These are phyloP conservation scores for Macroventuria anomochaeta DNA, from an alignment of 2,329 filamentous ascomycete genomes.

Conservation along the genomic window DNA sequence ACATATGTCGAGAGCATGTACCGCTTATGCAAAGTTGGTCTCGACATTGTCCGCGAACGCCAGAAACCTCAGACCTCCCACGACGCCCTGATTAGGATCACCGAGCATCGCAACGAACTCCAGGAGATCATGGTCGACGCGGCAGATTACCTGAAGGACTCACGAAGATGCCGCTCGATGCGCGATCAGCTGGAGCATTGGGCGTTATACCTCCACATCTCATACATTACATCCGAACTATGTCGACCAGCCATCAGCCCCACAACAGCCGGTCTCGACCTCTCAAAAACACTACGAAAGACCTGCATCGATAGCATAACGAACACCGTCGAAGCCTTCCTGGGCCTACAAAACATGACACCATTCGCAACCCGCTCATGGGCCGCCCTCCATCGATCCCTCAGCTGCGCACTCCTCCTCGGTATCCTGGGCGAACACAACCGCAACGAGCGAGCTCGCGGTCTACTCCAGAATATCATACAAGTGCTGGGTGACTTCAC, in stretches of 20 bases:
- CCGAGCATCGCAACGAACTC: conserved; percentile 63
- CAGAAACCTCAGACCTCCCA: conserved; percentile 61
- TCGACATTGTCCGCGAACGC: conserved; percentile 66
- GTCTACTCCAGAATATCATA: conserved; percentile 55
- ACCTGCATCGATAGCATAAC: conserved; percentile 64
- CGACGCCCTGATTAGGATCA: conserved; percentile 62
- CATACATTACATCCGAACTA: conserved; percentile 68
- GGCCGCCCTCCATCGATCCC: conserved; percentile 53
- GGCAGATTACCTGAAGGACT: conserved; percentile 63
- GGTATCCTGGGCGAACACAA: conserved; percentile 54
- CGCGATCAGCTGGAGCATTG: conserved; percentile 66
- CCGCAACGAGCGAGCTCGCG: conserved; percentile 54
- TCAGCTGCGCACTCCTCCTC: conserved; percentile 54
- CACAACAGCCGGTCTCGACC: conserved; percentile 52
- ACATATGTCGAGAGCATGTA: conserved; percentile 66
- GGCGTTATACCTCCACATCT: conserved; percentile 66
- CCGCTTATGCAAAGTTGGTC: conserved; percentile 62
- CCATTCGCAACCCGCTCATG: conserved; percentile 53
- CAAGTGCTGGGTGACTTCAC: conserved; percentile 56
- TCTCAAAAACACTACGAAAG: conserved; percentile 57
- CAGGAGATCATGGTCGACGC: conserved; percentile 65
- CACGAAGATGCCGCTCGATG: conserved; percentile 54
- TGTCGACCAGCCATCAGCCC: conserved; percentile 66
- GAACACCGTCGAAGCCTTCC: conserved; percentile 65
- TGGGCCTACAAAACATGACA: conserved; percentile 63